Evolutionary conservation across 306 rosid genomes (phyloP).

Genomic region (Rosa chinensis): DNA sequence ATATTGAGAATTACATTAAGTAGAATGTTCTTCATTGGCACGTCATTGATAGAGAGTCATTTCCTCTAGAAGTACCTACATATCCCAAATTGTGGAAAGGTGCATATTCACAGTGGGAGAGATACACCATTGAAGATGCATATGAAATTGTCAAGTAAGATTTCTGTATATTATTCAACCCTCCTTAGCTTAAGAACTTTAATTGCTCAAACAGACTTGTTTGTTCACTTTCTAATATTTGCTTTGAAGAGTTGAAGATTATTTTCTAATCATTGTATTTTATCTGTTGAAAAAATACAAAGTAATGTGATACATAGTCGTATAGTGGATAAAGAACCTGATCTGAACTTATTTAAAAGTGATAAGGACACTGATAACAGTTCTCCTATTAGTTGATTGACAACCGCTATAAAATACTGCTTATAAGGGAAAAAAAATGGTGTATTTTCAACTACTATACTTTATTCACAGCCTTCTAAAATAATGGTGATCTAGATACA

Average conservation of each 20-base stretch:
- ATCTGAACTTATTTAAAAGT: not conserved
- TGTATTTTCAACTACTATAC: not conserved
- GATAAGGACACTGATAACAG: not conserved
- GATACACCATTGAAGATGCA: conserved; percentile 91
- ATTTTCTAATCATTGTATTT: conserved; percentile 1
- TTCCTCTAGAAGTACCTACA: conserved; percentile 88
- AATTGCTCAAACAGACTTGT: not conserved
- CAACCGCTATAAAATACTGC: not conserved
- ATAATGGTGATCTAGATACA: not conserved
- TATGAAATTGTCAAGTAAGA: conserved; percentile 83
- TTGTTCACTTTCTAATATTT: not conserved
- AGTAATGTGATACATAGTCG: not conserved
- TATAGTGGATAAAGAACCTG: not conserved
- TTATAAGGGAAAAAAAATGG: too few relatives aligned
- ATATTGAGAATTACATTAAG: conserved; percentile 38
- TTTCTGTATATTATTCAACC: conserved; percentile 28
- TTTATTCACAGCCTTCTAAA: not conserved
- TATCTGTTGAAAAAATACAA: not conserved
- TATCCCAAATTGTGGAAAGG: conserved; percentile 96
- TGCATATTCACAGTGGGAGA: conserved; percentile 86
- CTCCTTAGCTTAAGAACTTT: conserved; percentile 19
- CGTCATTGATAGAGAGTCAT: conserved; percentile 81
- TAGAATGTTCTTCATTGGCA: conserved; percentile 99
- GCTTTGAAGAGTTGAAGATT: not conserved
- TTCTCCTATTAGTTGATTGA: not conserved